Conservation (phyloP, 139 green algal genomes). For the Chlamydomonas applanata region DNA sequence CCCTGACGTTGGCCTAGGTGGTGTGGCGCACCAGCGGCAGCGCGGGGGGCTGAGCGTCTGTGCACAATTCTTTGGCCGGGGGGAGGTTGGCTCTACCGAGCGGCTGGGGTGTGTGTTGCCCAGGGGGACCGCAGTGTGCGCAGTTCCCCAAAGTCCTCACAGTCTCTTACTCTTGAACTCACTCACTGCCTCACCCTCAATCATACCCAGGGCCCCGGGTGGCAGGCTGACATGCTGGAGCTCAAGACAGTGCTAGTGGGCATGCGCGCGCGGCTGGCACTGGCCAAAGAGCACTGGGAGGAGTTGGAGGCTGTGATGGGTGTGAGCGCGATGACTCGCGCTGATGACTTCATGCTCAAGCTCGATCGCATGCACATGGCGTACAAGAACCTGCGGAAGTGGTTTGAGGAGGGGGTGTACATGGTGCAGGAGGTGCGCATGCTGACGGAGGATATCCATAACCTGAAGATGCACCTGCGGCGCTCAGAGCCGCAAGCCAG, state of each 20-base stretch:
- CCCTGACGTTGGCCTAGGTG: too few relatives aligned
- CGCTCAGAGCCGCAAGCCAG: too few relatives aligned
- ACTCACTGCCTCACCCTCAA: neutral
- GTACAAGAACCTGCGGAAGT: conserved; percentile 20
- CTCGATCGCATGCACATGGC: conserved; percentile 16
- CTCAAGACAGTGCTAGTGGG: neutral
- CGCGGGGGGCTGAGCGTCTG: neutral
- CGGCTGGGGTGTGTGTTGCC: too few relatives aligned
- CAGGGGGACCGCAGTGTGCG: too few relatives aligned
- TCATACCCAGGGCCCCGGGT: neutral
- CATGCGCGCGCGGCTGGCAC: neutral
- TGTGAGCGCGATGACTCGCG: neutral
- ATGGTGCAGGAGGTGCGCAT: neutral
- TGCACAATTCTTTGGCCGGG: too few relatives aligned
- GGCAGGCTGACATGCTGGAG: neutral
- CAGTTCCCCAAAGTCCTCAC: neutral
- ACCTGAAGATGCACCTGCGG: too few relatives aligned
- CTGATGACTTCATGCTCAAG: conserved; percentile 2
- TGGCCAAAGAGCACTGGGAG: neutral
- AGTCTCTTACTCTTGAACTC: neutral
- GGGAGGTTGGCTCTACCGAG: too few relatives aligned
- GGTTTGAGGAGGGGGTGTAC: conserved; percentile 5
- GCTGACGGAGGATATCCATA: too few relatives aligned
- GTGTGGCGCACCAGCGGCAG: neutral
- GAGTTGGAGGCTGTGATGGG: conserved; percentile 3